phyloP scores from a whole-genome alignment of 2,329 filamentous ascomycete species.

The Xylariaceae sp. region DNA sequence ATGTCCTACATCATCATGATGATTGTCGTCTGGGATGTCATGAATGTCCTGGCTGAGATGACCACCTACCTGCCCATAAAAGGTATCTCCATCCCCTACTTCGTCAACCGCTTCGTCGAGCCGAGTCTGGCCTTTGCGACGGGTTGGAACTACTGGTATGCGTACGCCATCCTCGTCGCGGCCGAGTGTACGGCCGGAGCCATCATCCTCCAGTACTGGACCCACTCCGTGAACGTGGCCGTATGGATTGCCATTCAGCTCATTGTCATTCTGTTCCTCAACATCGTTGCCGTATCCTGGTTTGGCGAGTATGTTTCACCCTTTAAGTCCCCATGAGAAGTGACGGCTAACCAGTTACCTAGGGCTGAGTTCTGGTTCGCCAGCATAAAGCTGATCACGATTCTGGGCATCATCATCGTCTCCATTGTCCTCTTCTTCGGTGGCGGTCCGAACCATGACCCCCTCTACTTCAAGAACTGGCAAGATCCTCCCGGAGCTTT shows the following conservation, averaged over 20 bases:
- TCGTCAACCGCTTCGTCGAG: constrained; percentile 51
- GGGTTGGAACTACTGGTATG: constrained; percentile 60
- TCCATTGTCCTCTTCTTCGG: constrained; percentile 53
- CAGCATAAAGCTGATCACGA: constrained; percentile 55
- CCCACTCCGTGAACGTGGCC: constrained; percentile 44
- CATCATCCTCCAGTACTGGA: constrained; percentile 58
- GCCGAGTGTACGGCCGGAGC: constrained; percentile 54
- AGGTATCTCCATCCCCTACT: constrained; percentile 53
- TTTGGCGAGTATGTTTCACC: constrained; percentile 46
- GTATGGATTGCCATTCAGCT: constrained; percentile 58
- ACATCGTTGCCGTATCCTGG: constrained; percentile 51
- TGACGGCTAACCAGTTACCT: neutral
- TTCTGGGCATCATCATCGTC: constrained; percentile 52
- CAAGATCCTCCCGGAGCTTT: constrained; percentile 41
- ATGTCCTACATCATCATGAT: constrained; percentile 61
- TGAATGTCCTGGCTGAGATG: constrained; percentile 53
- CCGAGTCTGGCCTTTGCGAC: constrained; percentile 51
- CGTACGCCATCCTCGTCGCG: constrained; percentile 53
- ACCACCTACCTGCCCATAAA: constrained; percentile 50
- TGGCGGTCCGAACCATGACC: constrained; percentile 46
- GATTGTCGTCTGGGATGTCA: constrained; percentile 47
- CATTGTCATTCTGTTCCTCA: constrained; percentile 48
- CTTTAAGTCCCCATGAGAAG: too few relatives aligned
- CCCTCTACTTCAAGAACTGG: constrained; percentile 49
- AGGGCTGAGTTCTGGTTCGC: constrained; percentile 56